Evolutionary conservation across 768 basidiomycete species (phyloP).

Genomic region (Auriculariales sp.): DNA sequence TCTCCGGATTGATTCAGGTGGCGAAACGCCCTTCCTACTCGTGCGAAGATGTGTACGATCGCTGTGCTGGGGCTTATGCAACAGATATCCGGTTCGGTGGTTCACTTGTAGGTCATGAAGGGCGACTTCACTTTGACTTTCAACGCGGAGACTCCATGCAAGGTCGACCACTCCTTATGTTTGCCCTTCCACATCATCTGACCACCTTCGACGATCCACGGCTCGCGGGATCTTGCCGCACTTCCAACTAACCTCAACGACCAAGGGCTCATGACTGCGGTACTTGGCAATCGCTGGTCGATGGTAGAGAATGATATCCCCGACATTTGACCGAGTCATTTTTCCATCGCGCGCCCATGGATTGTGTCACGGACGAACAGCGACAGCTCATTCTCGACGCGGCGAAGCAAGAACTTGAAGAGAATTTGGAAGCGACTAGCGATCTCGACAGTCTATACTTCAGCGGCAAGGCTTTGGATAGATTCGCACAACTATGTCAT

Average conservation of each 20-base stretch:
- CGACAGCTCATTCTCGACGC: neutral
- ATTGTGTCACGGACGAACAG: neutral
- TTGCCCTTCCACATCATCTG: slow-evolving; percentile 5
- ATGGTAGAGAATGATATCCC: neutral
- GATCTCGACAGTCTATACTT: slow-evolving; percentile 5
- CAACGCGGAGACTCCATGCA: neutral
- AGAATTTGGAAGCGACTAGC: neutral
- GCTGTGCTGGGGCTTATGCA: slow-evolving; percentile 2
- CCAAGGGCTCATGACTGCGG: slow-evolving; percentile 3
- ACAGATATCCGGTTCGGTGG: neutral
- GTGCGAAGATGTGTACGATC: neutral
- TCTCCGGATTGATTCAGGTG: slow-evolving; percentile 2
- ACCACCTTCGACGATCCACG: neutral
- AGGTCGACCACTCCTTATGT: slow-evolving; percentile 1
- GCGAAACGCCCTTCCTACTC: neutral
- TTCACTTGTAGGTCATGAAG: neutral
- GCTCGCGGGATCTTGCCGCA: neutral
- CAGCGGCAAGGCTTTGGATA: slow-evolving; percentile 5
- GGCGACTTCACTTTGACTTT: slow-evolving; percentile 1
- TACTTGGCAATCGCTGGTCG: neutral
- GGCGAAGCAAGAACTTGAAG: neutral
- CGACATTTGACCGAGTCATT: no score
- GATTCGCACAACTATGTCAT: slow-evolving; percentile 2
- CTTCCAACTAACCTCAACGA: slow-evolving; percentile 4
- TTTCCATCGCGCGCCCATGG: no score